phyloP scores from a whole-genome alignment of 257 asterid species.

The Perilla frutescens region DNA sequence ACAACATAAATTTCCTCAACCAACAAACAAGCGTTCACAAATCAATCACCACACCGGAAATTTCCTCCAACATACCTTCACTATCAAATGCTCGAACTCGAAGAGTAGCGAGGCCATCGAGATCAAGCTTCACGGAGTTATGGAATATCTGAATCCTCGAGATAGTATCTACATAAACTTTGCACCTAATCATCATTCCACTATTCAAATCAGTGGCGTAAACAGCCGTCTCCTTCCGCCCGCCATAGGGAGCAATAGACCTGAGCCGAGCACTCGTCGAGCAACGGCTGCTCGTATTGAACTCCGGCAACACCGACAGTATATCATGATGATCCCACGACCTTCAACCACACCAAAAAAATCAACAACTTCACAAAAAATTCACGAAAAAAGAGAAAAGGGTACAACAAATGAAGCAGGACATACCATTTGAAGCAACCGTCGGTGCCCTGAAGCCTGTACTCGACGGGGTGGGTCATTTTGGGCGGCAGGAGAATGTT shows the following conservation, averaged over 20 bases:
- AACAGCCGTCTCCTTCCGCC: slow-evolving; percentile 96
- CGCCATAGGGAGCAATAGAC: slow-evolving; percentile 84
- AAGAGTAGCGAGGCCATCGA: slow-evolving; percentile 90
- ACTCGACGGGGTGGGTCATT: slow-evolving; percentile 92
- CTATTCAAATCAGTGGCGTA: slow-evolving; percentile 83
- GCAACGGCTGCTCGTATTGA: slow-evolving; percentile 74
- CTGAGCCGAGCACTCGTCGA: slow-evolving; percentile 86
- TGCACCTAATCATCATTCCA: slow-evolving; percentile 90
- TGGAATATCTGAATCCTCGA: slow-evolving; percentile 90
- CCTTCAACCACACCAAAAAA: slow-evolving; percentile 46
- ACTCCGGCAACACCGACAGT: slow-evolving; percentile 74
- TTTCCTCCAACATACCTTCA: slow-evolving; percentile 55
- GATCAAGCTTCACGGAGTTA: slow-evolving; percentile 86
- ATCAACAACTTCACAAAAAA: neutral
- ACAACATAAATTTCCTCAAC: neutral
- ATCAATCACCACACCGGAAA: slow-evolving; percentile 1
- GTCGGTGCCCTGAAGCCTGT: slow-evolving; percentile 91
- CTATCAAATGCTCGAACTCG: slow-evolving; percentile 85
- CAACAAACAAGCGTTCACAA: neutral
- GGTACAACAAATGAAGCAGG: neutral
- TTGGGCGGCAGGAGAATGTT: slow-evolving; percentile 88
- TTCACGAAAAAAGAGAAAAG: neutral
- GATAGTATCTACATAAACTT: slow-evolving; percentile 77
- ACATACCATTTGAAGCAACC: slow-evolving; percentile 92
- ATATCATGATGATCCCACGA: slow-evolving; percentile 96